These are phyloP conservation scores for Pulveroboletus sp. DNA, from an alignment of 768 basidiomycete genomes.

Conservation along the genomic window DNA sequence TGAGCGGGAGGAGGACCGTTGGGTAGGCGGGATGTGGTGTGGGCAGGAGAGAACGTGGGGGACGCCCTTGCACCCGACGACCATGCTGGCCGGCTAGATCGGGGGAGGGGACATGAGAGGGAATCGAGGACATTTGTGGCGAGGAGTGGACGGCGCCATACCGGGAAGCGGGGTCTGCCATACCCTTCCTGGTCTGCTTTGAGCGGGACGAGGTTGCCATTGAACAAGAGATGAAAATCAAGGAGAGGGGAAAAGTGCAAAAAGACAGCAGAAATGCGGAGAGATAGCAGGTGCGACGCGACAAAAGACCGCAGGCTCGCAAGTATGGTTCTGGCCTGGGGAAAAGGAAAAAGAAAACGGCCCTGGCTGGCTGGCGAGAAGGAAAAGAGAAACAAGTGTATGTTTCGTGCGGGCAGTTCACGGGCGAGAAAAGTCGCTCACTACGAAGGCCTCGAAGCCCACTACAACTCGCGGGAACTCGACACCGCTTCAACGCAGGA, in stretches of 20 bases:
- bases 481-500: constrained; percentile 23
- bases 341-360: constrained; percentile 14
- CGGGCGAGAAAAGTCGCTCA: constrained; percentile 28
- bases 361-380: constrained; percentile 26
- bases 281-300: constrained; percentile 36
- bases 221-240: constrained; percentile 27
- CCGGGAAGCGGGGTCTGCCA: constrained; percentile 51
- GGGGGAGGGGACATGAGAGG: constrained; percentile 10
- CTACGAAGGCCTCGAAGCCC: constrained; percentile 27
- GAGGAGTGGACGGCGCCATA: constrained; percentile 35
- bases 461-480: constrained; percentile 32
- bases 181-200: constrained; percentile 63
- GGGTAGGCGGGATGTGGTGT: constrained; percentile 40
- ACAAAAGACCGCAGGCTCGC: constrained; percentile 26
- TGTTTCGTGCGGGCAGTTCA: constrained; percentile 27
- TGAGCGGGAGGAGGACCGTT: constrained; percentile 36
- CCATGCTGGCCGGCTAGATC: constrained; percentile 55
- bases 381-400: constrained; percentile 27
- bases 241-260: constrained; percentile 27
- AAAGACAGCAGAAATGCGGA: constrained; percentile 34
- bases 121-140: constrained; percentile 9
- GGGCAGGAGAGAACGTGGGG: constrained; percentile 62
- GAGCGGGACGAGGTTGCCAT: constrained; percentile 67
- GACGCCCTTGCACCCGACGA: constrained; percentile 61
- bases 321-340: constrained; percentile 19